Base-by-base conservation (phyloP, 2,329 filamentous ascomycete species). In the Fusarium abutilonis region DNA sequence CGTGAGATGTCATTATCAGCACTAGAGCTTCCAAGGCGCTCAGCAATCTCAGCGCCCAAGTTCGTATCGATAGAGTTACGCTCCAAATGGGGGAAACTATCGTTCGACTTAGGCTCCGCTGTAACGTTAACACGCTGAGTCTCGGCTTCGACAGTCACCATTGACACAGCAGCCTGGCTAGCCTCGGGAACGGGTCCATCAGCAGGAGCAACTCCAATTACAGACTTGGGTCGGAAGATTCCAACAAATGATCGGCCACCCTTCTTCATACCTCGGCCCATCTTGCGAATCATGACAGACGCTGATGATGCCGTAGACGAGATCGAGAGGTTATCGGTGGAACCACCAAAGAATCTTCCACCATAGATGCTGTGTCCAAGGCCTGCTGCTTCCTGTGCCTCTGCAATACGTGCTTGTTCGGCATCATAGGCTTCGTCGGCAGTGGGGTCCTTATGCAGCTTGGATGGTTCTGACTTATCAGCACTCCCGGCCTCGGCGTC, bases 261-360 rank as follows among this genome's bases (percentile, higher is more conserved):
- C 78, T 95, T 96, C 84, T 97, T 98, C 87, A 98, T 90, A n/a
- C 94, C 93, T 65, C 93, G 92, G 52, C 95, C 95, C 95, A 99
- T 99, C 80, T 99, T 99, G 49, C 95, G 88, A 66, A 99, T 90
- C 92, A 96, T 96, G 69, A 96, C 88, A 28, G 92, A 96, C 31
- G 92, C 92, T 17, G 92, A 96, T 7, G 92, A 96, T 17, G 92
- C 92, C 9, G 92, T 96, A 4, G 92, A 96, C 2, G 91, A 94
- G 63, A 96, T 92, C 13, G 92, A 96, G 40, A 99, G 78, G 68
- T 98, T 98, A 76, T 99, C 95, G 0, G 92, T 98, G 5, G 95
- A 99, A 13, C 92, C 90, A 14, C 89, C 86, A 73, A 98, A 97
- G 63, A 94, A 86, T 64, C 90, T 89, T 13, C 92, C 91, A 21